These are phyloP conservation scores for Pseudogymnoascus sp. DNA, from an alignment of 2,329 filamentous ascomycete species.

Conservation along the genomic window DNA sequence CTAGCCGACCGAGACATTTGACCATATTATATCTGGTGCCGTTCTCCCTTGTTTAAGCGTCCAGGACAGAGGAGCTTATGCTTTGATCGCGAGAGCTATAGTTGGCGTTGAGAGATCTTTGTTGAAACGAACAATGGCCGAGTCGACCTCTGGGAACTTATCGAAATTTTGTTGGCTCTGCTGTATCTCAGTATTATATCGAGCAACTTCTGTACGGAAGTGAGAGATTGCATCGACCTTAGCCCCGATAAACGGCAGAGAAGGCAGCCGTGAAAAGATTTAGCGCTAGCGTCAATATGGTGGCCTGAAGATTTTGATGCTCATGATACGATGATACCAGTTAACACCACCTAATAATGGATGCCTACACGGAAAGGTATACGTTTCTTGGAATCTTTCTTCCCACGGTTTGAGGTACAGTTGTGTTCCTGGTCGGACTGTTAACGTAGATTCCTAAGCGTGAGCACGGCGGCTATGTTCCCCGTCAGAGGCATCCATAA, in stretches of 20 bases:
- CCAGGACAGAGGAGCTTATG: constrained; percentile 11
- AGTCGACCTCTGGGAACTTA: constrained; percentile 80
- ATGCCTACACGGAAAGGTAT: too few relatives aligned
- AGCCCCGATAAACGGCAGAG: constrained; percentile 65
- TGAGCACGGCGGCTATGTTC: too few relatives aligned
- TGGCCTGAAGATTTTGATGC: too few relatives aligned
- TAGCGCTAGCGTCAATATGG: too few relatives aligned
- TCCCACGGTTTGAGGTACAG: too few relatives aligned
- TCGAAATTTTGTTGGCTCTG: constrained; percentile 75
- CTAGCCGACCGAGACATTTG: constrained; percentile 89
- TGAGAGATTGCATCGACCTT: constrained; percentile 91
- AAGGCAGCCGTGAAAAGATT: constrained; percentile 67
- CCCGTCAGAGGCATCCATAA: too few relatives aligned
- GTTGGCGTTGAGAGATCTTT: constrained; percentile 70
- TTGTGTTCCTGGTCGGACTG: too few relatives aligned
- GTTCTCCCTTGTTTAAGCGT: constrained; percentile 56
- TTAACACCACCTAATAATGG: too few relatives aligned
- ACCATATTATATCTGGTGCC: constrained; percentile 84
- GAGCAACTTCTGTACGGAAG: constrained; percentile 74
- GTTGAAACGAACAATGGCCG: constrained; percentile 94
- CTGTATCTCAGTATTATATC: constrained; percentile 82
- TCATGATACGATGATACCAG: too few relatives aligned
- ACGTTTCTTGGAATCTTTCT: too few relatives aligned
- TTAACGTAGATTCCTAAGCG: too few relatives aligned
- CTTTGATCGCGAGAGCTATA: constrained; percentile 41